Percentiles rank a stretch among this genome's conserved stretches.
phyloP scores from a whole-genome alignment of 2,329 filamentous ascomycete species.

The Lecanoromycetidae sp. region DNA sequence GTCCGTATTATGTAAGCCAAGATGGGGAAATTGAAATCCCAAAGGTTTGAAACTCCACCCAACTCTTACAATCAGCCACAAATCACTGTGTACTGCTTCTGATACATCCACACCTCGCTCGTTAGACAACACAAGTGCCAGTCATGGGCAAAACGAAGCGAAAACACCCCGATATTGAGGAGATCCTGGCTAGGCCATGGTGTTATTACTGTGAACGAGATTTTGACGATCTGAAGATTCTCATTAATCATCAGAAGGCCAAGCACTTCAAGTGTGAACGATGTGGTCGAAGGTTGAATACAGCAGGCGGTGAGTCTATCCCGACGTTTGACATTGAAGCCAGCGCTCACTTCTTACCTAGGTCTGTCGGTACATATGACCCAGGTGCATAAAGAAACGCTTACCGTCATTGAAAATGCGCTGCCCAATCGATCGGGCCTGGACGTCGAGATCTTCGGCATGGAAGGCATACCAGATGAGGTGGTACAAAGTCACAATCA shows the following conservation, averaged over 20 bases:
- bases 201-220: conserved; percentile 99
- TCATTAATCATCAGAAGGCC: conserved; percentile 96
- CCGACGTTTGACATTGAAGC: background rate
- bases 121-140: background rate
- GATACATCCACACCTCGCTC: too few species aligned
- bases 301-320: conserved; percentile 68
- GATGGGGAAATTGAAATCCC: too few species aligned
- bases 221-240: conserved; percentile 92
- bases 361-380: conserved; percentile 95
- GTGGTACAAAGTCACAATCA: conserved; percentile 73
- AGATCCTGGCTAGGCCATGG: conserved; percentile 78
- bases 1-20: too few species aligned
- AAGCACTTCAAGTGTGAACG: conserved; percentile 97
- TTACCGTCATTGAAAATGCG: conserved; percentile 82
- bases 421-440: conserved; percentile 73
- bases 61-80: too few species aligned
- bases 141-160: conserved; percentile 83
- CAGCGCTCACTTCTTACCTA: conserved; percentile 28
- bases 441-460: conserved; percentile 93
- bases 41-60: too few species aligned
- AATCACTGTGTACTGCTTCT: background rate
- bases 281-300: conserved; percentile 80
- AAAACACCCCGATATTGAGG: conserved; percentile 72
- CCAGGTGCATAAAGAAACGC: conserved; percentile 91
- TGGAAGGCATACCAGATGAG: conserved; percentile 90